Evolutionary conservation across 2,329 filamentous ascomycete species (phyloP).

Genomic region (Gyromitra esculenta): DNA sequence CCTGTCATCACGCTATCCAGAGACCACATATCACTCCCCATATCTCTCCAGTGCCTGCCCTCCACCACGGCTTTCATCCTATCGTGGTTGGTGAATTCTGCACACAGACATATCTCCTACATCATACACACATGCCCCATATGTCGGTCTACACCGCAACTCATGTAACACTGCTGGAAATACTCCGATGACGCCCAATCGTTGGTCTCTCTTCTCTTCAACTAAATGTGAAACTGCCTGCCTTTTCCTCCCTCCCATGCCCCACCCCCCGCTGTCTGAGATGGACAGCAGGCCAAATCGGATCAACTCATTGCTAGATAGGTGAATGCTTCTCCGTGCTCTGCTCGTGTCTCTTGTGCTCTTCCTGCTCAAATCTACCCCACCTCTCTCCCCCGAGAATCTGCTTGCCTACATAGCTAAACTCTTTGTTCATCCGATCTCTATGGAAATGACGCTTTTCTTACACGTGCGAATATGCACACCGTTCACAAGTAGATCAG

Average conservation of each 20-base stretch:
- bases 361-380: no score
- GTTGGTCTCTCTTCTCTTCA: neutral
- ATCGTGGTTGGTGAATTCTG: slow-evolving; percentile 1
- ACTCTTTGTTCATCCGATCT: slow-evolving; percentile 31
- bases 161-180: slow-evolving; percentile 12
- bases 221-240: slow-evolving; percentile 6
- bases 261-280: neutral
- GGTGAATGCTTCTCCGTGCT: neutral
- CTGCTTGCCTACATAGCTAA: neutral
- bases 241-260: neutral
- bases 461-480: slow-evolving; percentile 21
- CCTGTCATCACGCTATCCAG: neutral
- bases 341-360: neutral
- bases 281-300: neutral
- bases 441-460: slow-evolving; percentile 1
- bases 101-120: neutral
- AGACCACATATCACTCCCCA: neutral
- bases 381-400: neutral
- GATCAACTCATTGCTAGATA: neutral
- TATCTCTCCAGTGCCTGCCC: no score
- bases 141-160: slow-evolving; percentile 10
- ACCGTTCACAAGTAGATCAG: slow-evolving; percentile 11
- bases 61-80: neutral
- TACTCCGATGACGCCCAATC: slow-evolving; percentile 4
- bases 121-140: no score